Conservation (phyloP, 106 monocot species). For the Acanthochlamys bracteata region DNA sequence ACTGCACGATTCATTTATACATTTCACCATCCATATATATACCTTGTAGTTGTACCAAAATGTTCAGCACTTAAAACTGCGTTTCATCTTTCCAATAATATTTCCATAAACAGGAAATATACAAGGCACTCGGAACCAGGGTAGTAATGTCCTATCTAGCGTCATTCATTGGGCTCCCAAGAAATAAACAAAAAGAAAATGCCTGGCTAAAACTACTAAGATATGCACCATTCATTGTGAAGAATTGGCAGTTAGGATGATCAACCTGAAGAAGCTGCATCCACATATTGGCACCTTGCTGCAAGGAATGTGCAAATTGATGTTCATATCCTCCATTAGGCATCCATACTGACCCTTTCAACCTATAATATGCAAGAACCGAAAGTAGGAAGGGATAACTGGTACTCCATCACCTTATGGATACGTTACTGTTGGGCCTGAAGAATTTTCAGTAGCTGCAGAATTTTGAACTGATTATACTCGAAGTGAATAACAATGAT, state of each 20-base stretch:
- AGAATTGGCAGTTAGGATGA: slow-evolving; percentile 58
- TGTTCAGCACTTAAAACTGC: too few species aligned
- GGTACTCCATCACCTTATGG: slow-evolving; percentile 17
- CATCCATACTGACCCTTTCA: slow-evolving; percentile 34
- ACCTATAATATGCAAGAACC: slow-evolving; percentile 43
- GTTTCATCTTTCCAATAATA: too few species aligned
- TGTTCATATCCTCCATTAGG: slow-evolving; percentile 21
- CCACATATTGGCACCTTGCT: slow-evolving; percentile 41
- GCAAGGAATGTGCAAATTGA: slow-evolving; percentile 24
- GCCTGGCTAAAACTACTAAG: background rate
- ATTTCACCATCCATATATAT: too few species aligned
- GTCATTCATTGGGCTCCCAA: background rate
- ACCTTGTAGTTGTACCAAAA: too few species aligned
- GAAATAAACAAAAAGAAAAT: background rate
- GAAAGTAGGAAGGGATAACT: slow-evolving; percentile 31
- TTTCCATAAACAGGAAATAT: too few species aligned
- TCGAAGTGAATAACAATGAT: too few species aligned
- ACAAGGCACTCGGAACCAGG: background rate
- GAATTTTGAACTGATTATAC: background rate
- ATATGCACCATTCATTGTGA: slow-evolving; percentile 20
- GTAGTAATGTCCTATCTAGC: background rate
- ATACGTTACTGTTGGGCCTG: slow-evolving; percentile 13
- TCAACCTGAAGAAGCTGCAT: slow-evolving; percentile 20
- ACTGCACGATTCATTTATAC: too few species aligned
- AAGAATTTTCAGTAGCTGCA: slow-evolving; percentile 10